Conservation (phyloP, 176 grass and related monocot species). For the Carex kokanica region DNA sequence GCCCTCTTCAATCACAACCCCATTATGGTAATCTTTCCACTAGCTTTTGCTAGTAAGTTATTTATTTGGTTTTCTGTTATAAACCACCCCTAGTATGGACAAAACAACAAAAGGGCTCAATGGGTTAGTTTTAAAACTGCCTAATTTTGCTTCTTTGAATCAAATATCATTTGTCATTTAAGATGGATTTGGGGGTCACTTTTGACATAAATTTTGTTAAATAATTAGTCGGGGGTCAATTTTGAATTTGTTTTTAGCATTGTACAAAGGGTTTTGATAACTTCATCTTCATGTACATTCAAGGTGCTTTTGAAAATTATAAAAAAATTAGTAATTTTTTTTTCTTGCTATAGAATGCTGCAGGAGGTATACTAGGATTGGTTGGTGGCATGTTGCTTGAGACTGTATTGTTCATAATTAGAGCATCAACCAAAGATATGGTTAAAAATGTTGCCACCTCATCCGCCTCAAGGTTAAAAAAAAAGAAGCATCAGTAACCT, state of each 20-base stretch:
- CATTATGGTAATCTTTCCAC: slow-evolving; percentile 54
- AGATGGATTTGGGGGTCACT: not conserved
- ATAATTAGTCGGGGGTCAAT: not conserved
- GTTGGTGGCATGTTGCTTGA: slow-evolving; percentile 84
- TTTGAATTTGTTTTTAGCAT: not conserved
- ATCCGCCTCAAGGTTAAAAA: slow-evolving; percentile 31
- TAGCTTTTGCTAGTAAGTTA: not conserved
- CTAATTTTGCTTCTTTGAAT: not conserved
- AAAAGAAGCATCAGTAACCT: slow-evolving; percentile 53
- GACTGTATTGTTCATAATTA: slow-evolving; percentile 74
- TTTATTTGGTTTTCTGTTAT: not conserved
- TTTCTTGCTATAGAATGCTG: slow-evolving; percentile 57
- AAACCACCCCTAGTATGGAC: not conserved
- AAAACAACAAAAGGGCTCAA: not conserved
- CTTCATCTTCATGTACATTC: not conserved
- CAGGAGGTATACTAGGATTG: slow-evolving; percentile 88
- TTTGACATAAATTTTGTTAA: not conserved
- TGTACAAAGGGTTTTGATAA: not conserved
- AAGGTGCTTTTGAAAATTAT: not conserved
- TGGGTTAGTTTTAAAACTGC: not conserved
- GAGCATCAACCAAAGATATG: slow-evolving; percentile 61
- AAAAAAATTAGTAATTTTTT: slow-evolving; percentile 1
- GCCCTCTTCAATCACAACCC: slow-evolving; percentile 74
- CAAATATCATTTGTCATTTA: not conserved
- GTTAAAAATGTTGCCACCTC: slow-evolving; percentile 7